Conservation (phyloP, 2,329 filamentous ascomycete genomes). For the Cadophora malorum region DNA sequence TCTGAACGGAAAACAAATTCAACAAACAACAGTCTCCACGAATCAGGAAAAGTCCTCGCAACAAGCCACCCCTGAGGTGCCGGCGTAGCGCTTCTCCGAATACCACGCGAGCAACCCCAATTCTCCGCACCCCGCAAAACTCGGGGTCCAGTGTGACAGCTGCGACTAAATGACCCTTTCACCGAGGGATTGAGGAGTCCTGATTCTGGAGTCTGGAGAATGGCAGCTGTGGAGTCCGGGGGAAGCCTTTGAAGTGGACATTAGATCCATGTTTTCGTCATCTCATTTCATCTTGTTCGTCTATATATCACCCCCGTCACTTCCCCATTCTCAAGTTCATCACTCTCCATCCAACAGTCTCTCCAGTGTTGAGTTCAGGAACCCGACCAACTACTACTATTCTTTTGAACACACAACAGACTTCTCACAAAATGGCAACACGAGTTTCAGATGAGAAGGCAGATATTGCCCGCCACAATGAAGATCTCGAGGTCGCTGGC, state of each 20-base stretch:
- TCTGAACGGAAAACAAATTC: too few relatives aligned
- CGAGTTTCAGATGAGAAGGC: constrained; percentile 18
- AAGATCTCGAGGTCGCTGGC: constrained; percentile 20
- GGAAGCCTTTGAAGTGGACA: not conserved
- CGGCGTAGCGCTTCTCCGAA: constrained; percentile 1
- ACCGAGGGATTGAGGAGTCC: not conserved
- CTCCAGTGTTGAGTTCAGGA: not conserved
- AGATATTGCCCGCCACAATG: constrained; percentile 18
- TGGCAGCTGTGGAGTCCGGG: not conserved
- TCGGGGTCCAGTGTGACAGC: constrained; percentile 1
- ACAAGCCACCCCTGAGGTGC: constrained; percentile 1
- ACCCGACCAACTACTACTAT: not conserved
- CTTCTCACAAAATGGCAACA: constrained; percentile 8
- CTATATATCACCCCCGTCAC: not conserved
- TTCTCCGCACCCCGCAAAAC: not conserved
- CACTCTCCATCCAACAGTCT: not conserved
- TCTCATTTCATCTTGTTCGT: not conserved
- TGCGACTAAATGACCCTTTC: not conserved
- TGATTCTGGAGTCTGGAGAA: constrained; percentile 2
- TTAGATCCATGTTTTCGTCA: not conserved
- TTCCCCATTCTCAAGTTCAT: not conserved
- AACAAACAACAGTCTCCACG: not conserved
- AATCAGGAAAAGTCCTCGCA: not conserved
- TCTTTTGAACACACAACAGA: not conserved
- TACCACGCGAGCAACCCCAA: not conserved